A percentile compares a stretch with the other conserved stretches of the same genome.
Evolutionary conservation across 2,329 filamentous ascomycete genomes (phyloP).

Genomic region (Sphaceloma murrayae): DNA sequence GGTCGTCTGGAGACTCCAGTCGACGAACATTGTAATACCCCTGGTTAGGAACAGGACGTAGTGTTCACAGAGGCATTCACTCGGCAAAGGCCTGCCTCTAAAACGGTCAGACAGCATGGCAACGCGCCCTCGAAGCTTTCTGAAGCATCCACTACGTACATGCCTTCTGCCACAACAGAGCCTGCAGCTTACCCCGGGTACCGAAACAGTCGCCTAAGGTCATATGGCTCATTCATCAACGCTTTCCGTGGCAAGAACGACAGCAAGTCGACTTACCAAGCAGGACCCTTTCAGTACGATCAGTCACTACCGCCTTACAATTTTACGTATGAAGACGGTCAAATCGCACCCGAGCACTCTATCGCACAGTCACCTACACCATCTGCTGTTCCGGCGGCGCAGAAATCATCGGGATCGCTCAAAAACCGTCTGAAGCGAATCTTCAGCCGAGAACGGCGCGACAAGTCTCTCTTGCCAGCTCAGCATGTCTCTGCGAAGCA

Average conservation of each 20-base stretch:
- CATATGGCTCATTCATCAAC: slow-evolving; percentile 35
- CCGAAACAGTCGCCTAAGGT: slow-evolving; percentile 19
- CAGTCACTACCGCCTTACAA: slow-evolving; percentile 24
- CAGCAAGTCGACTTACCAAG: slow-evolving; percentile 21
- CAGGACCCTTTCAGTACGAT: slow-evolving; percentile 22
- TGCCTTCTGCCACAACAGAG: too few relatives aligned
- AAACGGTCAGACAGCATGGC: too few relatives aligned
- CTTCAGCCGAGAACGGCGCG: slow-evolving; percentile 37
- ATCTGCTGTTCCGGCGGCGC: too few relatives aligned
- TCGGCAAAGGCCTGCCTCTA: too few relatives aligned
- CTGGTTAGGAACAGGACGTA: not conserved
- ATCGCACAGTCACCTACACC: too few relatives aligned
- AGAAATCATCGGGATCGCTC: slow-evolving; percentile 52
- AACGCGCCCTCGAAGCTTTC: too few relatives aligned
- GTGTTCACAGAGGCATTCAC: not conserved
- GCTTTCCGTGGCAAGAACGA: slow-evolving; percentile 37
- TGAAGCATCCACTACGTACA: too few relatives aligned
- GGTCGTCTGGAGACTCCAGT: too few relatives aligned
- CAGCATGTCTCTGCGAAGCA: slow-evolving; percentile 42
- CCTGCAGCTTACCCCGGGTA: too few relatives aligned
- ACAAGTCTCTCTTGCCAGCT: slow-evolving; percentile 35
- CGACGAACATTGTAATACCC: too few relatives aligned
- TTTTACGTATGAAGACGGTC: slow-evolving; percentile 21
- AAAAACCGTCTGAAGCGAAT: slow-evolving; percentile 52
- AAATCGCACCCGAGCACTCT: slow-evolving; percentile 2